These are phyloP conservation scores for Lodderomyces elongisporus DNA, from an alignment of 1,139 yeast species.

Conservation along the genomic window DNA sequence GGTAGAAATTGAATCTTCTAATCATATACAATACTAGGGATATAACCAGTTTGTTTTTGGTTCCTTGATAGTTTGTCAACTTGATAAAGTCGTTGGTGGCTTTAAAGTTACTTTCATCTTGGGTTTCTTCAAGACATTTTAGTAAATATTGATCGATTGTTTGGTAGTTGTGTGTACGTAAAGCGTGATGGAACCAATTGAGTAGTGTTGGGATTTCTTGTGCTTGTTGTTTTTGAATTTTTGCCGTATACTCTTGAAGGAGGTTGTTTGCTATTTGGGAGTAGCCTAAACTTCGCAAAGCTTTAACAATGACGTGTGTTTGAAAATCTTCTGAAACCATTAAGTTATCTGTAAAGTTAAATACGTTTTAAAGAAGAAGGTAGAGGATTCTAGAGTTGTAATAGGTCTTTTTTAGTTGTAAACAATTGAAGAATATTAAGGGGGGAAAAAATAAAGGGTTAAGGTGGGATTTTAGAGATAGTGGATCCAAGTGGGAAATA, in stretches of 20 bases:
- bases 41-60: slow-evolving; percentile 11
- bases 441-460: too few species aligned
- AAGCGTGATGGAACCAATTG: slow-evolving; percentile 22
- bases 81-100: slow-evolving; percentile 7
- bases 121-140: neutral
- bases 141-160: slow-evolving; percentile 14
- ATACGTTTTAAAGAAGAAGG: too few species aligned
- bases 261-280: slow-evolving; percentile 12
- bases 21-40: slow-evolving; percentile 22
- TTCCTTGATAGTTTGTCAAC: slow-evolving; percentile 9
- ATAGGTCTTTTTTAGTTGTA: too few species aligned
- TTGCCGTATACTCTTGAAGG: slow-evolving; percentile 3
- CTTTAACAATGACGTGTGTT: slow-evolving; percentile 27
- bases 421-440: too few species aligned
- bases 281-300: slow-evolving; percentile 31
- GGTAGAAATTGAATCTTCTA: slow-evolving; percentile 18
- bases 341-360: slow-evolving; percentile 19
- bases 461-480: too few species aligned
- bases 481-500: too few species aligned
- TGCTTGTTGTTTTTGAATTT: slow-evolving; percentile 6
- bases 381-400: too few species aligned
- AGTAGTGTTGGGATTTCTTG: slow-evolving; percentile 8
- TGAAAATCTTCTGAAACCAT: slow-evolving; percentile 18
- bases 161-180: slow-evolving; percentile 23
- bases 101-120: neutral